Evolutionary conservation across 768 basidiomycete species (phyloP).

Genomic region (Suillus fuscotomentosus): DNA sequence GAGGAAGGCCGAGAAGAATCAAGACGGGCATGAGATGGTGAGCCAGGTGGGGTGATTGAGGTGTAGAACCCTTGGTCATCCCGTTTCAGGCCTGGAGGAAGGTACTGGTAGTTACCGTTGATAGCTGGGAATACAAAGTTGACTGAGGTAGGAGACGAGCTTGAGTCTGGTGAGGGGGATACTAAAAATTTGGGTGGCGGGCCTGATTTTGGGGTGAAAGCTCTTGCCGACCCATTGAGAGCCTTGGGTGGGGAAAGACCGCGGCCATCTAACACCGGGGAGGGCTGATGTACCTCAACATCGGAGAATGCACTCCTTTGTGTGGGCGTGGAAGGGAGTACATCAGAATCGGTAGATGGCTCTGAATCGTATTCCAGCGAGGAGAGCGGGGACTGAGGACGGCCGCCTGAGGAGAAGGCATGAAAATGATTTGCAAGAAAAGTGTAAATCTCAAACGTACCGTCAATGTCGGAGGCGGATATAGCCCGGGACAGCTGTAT

Average conservation of each 20-base stretch:
- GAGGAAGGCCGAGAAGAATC: constrained; percentile 21
- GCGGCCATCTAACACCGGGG: not conserved
- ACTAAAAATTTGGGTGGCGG: constrained; percentile 21
- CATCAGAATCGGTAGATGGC: constrained; percentile 8
- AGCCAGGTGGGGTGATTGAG: constrained; percentile 26
- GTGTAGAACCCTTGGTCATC: constrained; percentile 54
- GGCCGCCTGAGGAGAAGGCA: not conserved
- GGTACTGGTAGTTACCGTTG: constrained; percentile 26
- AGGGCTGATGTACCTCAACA: constrained; percentile 5
- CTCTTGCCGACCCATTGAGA: constrained; percentile 45
- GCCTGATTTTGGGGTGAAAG: constrained; percentile 41
- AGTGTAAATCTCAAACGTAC: constrained; percentile 1
- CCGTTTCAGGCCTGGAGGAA: constrained; percentile 44
- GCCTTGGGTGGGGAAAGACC: constrained; percentile 2
- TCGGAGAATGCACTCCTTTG: constrained; percentile 3
- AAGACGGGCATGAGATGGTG: constrained; percentile 14
- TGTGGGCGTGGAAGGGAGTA: constrained; percentile 7
- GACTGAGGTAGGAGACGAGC: constrained; percentile 7
- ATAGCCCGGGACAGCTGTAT: not conserved
- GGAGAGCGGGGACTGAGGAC: constrained; percentile 7
- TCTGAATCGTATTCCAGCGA: constrained; percentile 11
- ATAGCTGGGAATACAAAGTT: constrained; percentile 52
- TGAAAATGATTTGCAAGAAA: not conserved
- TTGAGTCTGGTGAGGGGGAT: constrained; percentile 13
- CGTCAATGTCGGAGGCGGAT: constrained; percentile 1